Conservation (phyloP, 495 filamentous ascomycete genomes). For the Pyronema omphalodes region DNA sequence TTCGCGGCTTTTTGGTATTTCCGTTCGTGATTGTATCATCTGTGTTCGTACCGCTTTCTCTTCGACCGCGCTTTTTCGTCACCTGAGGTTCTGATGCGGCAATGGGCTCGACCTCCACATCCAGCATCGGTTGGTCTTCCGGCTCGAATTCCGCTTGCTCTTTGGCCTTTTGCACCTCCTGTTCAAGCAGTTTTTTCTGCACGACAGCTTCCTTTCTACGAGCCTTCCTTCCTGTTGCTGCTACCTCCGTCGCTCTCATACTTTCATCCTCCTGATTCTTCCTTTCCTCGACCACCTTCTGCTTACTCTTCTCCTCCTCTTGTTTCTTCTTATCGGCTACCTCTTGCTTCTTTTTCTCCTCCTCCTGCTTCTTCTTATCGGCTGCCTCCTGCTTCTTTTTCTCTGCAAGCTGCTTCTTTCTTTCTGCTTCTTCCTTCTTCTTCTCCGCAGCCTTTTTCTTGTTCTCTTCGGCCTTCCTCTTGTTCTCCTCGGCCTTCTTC, state of each 20-base stretch:
- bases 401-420: neutral
- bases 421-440: neutral
- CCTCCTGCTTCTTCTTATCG: neutral
- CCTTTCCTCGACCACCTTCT: neutral
- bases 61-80: slow-evolving; percentile 2
- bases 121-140: neutral
- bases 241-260: neutral
- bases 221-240: neutral
- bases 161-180: slow-evolving; percentile 2
- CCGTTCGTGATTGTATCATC: neutral
- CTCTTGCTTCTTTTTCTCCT: neutral
- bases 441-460: neutral
- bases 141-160: neutral
- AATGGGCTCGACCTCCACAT: neutral
- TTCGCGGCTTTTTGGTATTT: neutral
- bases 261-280: neutral
- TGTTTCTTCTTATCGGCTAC: neutral
- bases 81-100: neutral
- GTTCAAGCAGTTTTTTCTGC: neutral
- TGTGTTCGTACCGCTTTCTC: neutral
- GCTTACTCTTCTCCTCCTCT: neutral
- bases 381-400: neutral
- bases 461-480: neutral
- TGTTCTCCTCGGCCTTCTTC: neutral
- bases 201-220: neutral